A percentile compares a stretch with the other conserved stretches of the same genome.
Conservation (phyloP, 331 rosid species). For the Malus hybrid region DNA sequence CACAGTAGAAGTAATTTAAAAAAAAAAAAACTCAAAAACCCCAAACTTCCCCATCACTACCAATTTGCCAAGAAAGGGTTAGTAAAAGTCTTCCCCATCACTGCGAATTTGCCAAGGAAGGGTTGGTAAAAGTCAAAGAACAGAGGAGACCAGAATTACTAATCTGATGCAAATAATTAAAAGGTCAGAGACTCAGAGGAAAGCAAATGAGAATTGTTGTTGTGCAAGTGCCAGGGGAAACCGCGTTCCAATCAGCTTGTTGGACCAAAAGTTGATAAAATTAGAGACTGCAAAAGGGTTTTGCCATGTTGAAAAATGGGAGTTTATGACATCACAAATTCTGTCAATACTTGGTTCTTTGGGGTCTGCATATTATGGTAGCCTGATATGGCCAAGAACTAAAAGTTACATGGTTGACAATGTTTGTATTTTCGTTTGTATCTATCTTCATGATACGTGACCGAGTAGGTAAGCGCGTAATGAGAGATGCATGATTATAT, state of each 20-base stretch:
- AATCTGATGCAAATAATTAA: conserved; percentile 3
- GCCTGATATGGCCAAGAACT: neutral
- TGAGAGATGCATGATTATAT: too few relatives aligned
- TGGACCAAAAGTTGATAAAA: neutral
- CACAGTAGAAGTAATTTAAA: accelerated
- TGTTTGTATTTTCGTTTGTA: too few relatives aligned
- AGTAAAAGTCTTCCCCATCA: neutral
- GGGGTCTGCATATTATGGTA: too few relatives aligned
- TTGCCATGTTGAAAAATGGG: neutral
- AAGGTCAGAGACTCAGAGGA: neutral
- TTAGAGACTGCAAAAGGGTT: neutral
- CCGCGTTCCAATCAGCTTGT: conserved; percentile 17
- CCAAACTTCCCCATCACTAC: too few relatives aligned
- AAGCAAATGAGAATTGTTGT: neutral
- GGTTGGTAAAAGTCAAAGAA: conserved; percentile 8
- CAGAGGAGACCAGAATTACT: neutral
- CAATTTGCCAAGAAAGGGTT: neutral
- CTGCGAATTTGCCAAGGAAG: neutral
- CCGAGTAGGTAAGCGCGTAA: too few relatives aligned
- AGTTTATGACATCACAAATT: neutral
- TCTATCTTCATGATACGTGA: too few relatives aligned
- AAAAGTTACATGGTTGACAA: neutral
- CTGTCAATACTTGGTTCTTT: conserved; percentile 3
- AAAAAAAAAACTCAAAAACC: too few relatives aligned
- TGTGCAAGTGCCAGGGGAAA: neutral